phyloP scores from a whole-genome alignment of 768 basidiomycete species.

The Leccinum uliginosum region DNA sequence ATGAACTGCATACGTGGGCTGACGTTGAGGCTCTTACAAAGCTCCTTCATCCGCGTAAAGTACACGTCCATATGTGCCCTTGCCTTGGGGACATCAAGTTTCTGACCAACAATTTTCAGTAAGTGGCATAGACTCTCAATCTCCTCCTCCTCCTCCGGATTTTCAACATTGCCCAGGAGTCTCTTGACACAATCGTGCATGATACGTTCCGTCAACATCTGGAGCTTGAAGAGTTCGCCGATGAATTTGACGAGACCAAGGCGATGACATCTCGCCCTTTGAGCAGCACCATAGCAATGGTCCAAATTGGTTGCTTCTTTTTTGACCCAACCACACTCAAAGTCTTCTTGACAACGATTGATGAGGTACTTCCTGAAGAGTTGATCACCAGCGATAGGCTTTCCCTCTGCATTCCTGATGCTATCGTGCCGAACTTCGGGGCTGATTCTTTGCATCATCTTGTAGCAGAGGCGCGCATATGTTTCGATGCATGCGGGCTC shows the following conservation, averaged over 20 bases:
- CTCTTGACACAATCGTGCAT: constrained; percentile 99
- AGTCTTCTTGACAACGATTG: constrained; percentile 96
- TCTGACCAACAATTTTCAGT: constrained; percentile 79
- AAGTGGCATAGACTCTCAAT: constrained; percentile 95
- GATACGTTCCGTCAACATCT: constrained; percentile 95
- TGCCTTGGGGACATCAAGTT: constrained; percentile 78
- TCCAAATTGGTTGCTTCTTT: constrained; percentile 90
- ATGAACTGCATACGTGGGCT: constrained; percentile 92
- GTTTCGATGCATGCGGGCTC: constrained; percentile 95
- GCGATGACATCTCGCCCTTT: constrained; percentile 96
- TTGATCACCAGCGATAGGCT: constrained; percentile 87
- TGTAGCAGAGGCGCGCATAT: constrained; percentile 92
- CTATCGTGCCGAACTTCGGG: constrained; percentile 84
- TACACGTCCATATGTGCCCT: constrained; percentile 87
- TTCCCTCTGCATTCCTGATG: constrained; percentile 75
- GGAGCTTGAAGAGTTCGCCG: constrained; percentile 97
- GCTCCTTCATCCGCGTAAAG: constrained; percentile 84
- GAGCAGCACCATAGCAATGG: constrained; percentile 91
- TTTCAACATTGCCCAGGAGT: constrained; percentile 85
- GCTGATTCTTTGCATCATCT: constrained; percentile 93
- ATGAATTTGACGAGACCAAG: constrained; percentile 97
- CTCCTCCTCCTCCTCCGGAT: constrained; percentile 96
- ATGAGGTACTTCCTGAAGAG: constrained; percentile 98
- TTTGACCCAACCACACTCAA: constrained; percentile 90
- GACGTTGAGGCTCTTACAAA: constrained; percentile 69